Evolutionary conservation across 2,329 filamentous ascomycete species (phyloP).

Genomic region (Microdochium nivale): DNA sequence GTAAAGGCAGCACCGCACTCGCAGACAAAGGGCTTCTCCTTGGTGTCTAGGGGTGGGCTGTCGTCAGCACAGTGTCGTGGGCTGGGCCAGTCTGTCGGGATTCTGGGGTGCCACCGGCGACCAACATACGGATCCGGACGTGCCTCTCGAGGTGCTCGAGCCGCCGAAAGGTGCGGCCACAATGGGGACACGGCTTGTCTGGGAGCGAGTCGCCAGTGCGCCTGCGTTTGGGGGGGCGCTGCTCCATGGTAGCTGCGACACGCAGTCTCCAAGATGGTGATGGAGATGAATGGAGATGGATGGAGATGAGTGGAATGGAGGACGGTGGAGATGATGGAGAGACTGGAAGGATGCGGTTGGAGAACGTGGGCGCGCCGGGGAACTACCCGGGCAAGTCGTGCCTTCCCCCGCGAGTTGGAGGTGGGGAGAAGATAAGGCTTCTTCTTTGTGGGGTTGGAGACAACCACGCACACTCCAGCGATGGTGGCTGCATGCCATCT

Average conservation of each 20-base stretch:
- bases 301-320: too few species aligned
- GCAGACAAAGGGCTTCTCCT: conserved; percentile 37
- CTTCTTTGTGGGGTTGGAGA: background rate
- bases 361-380: background rate
- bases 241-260: conserved; percentile 5
- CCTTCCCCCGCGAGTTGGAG: background rate
- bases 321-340: background rate
- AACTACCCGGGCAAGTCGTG: background rate
- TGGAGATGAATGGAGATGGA: background rate
- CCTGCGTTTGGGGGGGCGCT: conserved; percentile 7
- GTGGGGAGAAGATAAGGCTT: background rate
- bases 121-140: conserved; percentile 32
- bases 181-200: conserved; percentile 26
- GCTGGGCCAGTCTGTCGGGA: background rate
- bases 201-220: conserved; percentile 9
- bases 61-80: background rate
- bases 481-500: too few species aligned
- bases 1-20: conserved; percentile 34
- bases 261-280: conserved; percentile 3
- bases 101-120: background rate
- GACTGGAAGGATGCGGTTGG: background rate
- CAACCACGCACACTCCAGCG: too few species aligned
- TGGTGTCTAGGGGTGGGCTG: conserved; percentile 26
- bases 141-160: conserved; percentile 37
- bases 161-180: conserved; percentile 33